These are phyloP conservation scores for Phytophthora parvispora DNA, from an alignment of 352 stramenopile genomes.

Conservation along the genomic window DNA sequence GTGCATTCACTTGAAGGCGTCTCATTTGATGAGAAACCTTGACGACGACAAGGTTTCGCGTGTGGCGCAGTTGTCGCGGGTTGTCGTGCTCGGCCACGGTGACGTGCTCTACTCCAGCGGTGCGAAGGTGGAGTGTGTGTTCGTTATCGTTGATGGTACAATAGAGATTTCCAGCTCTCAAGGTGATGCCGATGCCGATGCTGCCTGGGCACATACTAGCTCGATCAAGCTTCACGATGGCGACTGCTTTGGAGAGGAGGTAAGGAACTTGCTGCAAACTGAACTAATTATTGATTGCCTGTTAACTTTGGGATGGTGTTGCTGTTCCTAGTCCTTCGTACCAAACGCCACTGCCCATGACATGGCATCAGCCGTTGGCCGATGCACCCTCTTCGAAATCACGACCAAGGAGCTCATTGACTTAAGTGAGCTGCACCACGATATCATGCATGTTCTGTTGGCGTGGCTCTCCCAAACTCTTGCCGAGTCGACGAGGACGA, in stretches of 20 bases:
- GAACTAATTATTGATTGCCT: too few species aligned
- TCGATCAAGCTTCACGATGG: constrained; percentile 68
- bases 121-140: constrained; percentile 58
- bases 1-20: constrained; percentile 87
- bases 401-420: background rate
- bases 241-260: constrained; percentile 90
- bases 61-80: constrained; percentile 77
- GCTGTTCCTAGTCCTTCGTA: constrained; percentile 6
- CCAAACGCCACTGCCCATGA: background rate
- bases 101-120: constrained; percentile 67
- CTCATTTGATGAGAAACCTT: constrained; percentile 84
- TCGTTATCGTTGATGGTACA: constrained; percentile 79
- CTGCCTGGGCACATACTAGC: background rate
- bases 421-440: constrained; percentile 61
- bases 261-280: constrained; percentile 12
- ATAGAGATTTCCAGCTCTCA: constrained; percentile 51
- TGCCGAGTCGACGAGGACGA: constrained; percentile 62
- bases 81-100: constrained; percentile 63
- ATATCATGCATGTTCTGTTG: constrained; percentile 89
- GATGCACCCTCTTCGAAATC: background rate
- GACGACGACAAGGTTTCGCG: constrained; percentile 88
- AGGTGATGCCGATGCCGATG: constrained; percentile 12
- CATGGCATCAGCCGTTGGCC: background rate
- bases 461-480: constrained; percentile 60
- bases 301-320: too few species aligned